Base-by-base conservation (phyloP, 2,329 filamentous ascomycete species). In the Fusarium coicis region DNA sequence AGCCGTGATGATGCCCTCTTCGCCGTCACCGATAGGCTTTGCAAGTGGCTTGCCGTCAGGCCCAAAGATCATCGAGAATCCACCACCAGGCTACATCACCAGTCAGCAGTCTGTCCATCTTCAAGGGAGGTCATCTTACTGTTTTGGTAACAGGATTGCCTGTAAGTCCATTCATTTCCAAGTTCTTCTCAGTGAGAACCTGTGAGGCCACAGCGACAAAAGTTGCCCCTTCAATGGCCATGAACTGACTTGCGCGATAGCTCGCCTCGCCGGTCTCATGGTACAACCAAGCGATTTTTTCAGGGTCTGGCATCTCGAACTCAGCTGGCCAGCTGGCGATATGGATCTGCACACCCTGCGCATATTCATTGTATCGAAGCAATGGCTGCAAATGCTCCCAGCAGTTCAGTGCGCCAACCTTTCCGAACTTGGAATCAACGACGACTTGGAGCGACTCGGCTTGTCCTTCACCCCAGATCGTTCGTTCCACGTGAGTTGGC, bases 41-140 rank as follows among this genome's bases (percentile, higher is more conserved):
- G 56, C 46, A 53, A 59, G 56, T 40, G 56, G 46, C 21, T 52
- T 30, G 18, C 56, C 56, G 2, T 59, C 56, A 2, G 56, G 56
- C 7, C 56, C 56, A 26, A 59, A 59, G 26, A 59, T 59, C 56
- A 59, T 59, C 5, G 56, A 54, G 34, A 59, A 59, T 32, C 56
- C 56, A 2, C 56, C 56, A 12, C 56, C 56, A 7, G 56, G 56
- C 56, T 59, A 7, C 2, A 18, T 26, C 9, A 7, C 3, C n/a
- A 16, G 49, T 54, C 34, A 36, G 15, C 16, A 18, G 5, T 34
- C 11, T 37, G 3, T 19, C 12, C 7, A 19, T 18, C 4, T 26
- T 15, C 5, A 21, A 16, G 6, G 21, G 6, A 5, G 5, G 7
- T 5, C 5, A 10, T 26, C 18, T 40, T n/a, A 54, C 56, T 19